These are phyloP conservation scores for Populus hybrid DNA, from an alignment of 441 rosid genomes.

Conservation along the genomic window DNA sequence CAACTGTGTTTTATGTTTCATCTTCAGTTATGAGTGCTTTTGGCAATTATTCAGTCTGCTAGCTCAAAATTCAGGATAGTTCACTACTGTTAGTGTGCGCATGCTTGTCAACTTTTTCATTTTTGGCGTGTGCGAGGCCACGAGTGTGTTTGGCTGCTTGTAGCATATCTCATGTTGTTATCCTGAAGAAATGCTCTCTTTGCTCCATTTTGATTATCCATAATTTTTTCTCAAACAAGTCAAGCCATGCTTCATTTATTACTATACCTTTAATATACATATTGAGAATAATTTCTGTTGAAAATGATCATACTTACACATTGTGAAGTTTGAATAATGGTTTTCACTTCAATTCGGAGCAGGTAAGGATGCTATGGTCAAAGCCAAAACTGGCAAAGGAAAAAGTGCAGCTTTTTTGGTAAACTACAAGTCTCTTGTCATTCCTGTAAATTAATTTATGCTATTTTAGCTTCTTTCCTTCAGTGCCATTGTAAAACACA, in stretches of 20 bases:
- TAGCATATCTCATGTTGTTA: neutral
- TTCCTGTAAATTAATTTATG: slow-evolving; percentile 15
- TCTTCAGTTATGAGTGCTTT: neutral
- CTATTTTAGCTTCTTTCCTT: slow-evolving; percentile 27
- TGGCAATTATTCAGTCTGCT: neutral
- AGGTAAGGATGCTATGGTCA: slow-evolving; percentile 92
- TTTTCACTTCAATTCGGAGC: slow-evolving; percentile 35
- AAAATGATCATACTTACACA: neutral
- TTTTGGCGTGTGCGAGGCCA: neutral
- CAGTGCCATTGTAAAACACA: slow-evolving; percentile 45
- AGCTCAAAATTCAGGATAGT: neutral
- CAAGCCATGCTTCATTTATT: neutral
- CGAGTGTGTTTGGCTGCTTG: neutral
- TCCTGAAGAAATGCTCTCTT: neutral
- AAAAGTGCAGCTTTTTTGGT: slow-evolving; percentile 94
- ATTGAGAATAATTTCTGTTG: neutral
- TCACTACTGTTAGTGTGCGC: neutral
- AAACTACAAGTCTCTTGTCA: slow-evolving; percentile 25
- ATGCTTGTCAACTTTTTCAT: neutral
- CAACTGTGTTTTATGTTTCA: neutral
- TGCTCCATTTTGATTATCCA: neutral
- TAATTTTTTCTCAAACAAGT: neutral
- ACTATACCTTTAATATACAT: neutral
- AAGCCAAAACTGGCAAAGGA: slow-evolving; percentile 95
- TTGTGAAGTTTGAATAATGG: neutral